phyloP scores from a whole-genome alignment of 1,284 basidiomycete species.

The Tremellales sp. region DNA sequence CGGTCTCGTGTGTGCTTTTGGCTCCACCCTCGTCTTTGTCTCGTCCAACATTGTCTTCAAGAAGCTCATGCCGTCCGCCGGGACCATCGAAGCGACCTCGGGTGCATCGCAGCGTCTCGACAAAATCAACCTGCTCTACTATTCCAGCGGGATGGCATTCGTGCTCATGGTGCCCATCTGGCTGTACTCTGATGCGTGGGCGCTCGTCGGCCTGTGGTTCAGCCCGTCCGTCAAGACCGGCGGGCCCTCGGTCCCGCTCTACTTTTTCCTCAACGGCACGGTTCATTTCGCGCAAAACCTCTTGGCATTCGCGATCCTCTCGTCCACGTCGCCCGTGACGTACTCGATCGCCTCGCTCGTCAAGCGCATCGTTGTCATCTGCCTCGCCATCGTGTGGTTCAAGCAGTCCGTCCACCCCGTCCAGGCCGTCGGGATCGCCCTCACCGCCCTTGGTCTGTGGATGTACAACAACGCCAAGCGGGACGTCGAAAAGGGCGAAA shows the following conservation, averaged over 20 bases:
- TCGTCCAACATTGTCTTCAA: constrained; percentile 99
- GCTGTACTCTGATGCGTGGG: constrained; percentile 76
- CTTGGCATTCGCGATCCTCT: constrained; percentile 92
- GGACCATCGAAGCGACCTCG: constrained; percentile 39
- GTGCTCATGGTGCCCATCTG: constrained; percentile 91
- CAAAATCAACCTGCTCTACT: constrained; percentile 94
- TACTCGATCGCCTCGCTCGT: constrained; percentile 97
- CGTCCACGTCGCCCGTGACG: constrained; percentile 94
- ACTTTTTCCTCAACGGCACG: constrained; percentile 86
- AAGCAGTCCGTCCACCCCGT: constrained; percentile 77
- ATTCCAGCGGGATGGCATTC: constrained; percentile 92
- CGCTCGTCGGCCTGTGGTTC: constrained; percentile 54
- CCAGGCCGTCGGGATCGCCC: constrained; percentile 77
- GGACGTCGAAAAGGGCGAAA: constrained; percentile 90
- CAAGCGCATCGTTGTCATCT: constrained; percentile 97
- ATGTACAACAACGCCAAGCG: constrained; percentile 94
- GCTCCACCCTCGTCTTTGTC: constrained; percentile 92
- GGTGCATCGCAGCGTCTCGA: constrained; percentile 63
- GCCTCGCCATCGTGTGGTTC: constrained; percentile 97
- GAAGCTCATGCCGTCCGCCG: constrained; percentile 78
- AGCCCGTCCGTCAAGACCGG: constrained; percentile 12
- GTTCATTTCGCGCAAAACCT: constrained; percentile 97
- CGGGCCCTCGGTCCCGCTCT: constrained; percentile 52
- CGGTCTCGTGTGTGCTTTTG: constrained; percentile 85
- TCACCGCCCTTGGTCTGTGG: constrained; percentile 88